Conservation (phyloP, 495 filamentous ascomycete genomes). For the Neurospora terricola region DNA sequence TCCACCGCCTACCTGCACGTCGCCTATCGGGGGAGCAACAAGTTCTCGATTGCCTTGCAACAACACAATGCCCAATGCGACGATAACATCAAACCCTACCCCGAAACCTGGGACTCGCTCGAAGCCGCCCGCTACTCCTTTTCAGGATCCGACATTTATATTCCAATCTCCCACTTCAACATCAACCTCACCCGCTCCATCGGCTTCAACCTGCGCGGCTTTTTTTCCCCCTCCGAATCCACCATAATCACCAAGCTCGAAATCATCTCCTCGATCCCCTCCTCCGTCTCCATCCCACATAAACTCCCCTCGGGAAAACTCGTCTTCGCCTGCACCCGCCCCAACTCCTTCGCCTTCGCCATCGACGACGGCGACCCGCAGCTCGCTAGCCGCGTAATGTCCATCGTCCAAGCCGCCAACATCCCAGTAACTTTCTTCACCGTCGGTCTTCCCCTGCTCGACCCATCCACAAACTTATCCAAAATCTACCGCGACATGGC, state of each 20-base stretch:
- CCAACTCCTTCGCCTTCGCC: slow-evolving; percentile 69
- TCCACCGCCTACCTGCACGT: slow-evolving; percentile 58
- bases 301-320: slow-evolving; percentile 56
- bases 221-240: slow-evolving; percentile 42
- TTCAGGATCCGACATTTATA: slow-evolving; percentile 50
- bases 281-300: slow-evolving; percentile 37
- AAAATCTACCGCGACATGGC: slow-evolving; percentile 57
- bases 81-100: slow-evolving; percentile 49
- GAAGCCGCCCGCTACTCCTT: slow-evolving; percentile 56
- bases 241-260: slow-evolving; percentile 53
- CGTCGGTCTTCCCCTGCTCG: slow-evolving; percentile 55
- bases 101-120: slow-evolving; percentile 64
- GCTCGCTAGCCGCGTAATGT: slow-evolving; percentile 55
- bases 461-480: slow-evolving; percentile 50
- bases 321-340: slow-evolving; percentile 55
- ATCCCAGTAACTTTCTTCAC: slow-evolving; percentile 74
- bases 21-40: slow-evolving; percentile 53
- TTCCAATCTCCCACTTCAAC: slow-evolving; percentile 65
- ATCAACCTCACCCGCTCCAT: slow-evolving; percentile 50
- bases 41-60: slow-evolving; percentile 61
- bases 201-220: slow-evolving; percentile 60
- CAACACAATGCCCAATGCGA: slow-evolving; percentile 62
- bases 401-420: slow-evolving; percentile 49
- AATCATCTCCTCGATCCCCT: slow-evolving; percentile 47
- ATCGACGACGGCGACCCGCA: slow-evolving; percentile 67